Evolutionary conservation across 305 asterid genomes (phyloP), one percentile per base, ranked within the genome.

Genomic region (Fraxinus albicans): DNA sequence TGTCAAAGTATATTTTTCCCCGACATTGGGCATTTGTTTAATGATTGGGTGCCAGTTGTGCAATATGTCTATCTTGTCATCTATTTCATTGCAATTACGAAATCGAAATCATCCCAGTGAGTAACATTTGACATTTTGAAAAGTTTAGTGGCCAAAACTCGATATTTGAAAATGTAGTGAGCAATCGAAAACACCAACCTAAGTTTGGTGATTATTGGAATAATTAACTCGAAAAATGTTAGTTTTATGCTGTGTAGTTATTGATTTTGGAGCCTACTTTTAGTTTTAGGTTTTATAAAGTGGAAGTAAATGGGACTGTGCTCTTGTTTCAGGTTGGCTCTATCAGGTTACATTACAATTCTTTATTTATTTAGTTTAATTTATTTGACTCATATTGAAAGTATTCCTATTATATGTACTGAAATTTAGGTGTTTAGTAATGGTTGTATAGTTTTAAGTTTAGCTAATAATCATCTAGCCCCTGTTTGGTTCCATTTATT

Each of bases 301-400:
- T 94, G 88, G 92, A 90, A 80, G 94, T 85, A 36, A 96, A 96
- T 90, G 97, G 89, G 91, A 90, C 92, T 31, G 92, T 92, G 94
- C 90, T 96, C 42, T 92, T 96, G 97, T 94, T 96, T 94, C 98
- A 94, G 98, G 99, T 96, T 94, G 91, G 95, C 94, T 87, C 86
- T 88, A 85, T 89, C 95, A 92, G 97, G 97, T 92, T 85, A 91
- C 92, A 76, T 81, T 90, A 70, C 89, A 79, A 73, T 89, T 29
- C 38, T 15, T 87, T 12, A 44, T 87, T 78, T 63, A 36, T 76
- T 34, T 77, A n/a, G 34, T 36, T 38, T 67, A 6, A 72, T 86
- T 83, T 78, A 65, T 69, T 81, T 70, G 47, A 42, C 78, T 36
- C 76, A 25, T 65, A 53, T 77, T 10, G 23, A 23, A 73, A 58